phyloP scores from a whole-genome alignment of 345 rosid species.

The Aurinia saxatilis region DNA sequence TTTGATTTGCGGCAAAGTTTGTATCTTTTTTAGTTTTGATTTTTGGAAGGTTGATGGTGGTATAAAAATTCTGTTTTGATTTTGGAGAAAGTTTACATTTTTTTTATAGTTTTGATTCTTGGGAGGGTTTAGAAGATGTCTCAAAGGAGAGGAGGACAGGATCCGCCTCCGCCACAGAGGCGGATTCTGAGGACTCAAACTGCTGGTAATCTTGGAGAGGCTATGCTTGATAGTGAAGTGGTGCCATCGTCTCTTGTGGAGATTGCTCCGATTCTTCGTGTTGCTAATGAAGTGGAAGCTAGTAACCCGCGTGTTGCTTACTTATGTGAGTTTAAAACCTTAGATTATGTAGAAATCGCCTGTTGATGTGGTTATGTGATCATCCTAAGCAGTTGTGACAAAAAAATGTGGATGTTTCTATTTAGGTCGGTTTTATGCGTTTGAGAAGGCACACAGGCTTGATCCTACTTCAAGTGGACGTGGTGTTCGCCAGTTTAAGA shows the following conservation, averaged over 20 bases:
- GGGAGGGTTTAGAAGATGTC: conserved; percentile 31
- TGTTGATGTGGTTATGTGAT: not conserved
- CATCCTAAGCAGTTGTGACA: not conserved
- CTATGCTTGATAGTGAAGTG: conserved; percentile 54
- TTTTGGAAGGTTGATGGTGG: not conserved
- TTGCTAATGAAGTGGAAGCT: conserved; percentile 55
- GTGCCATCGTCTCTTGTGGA: conserved; percentile 55
- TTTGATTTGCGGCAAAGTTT: not conserved
- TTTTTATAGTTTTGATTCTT: not conserved
- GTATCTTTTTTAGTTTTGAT: not conserved
- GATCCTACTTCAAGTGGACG: conserved; percentile 81
- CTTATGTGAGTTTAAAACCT: conserved; percentile 39
- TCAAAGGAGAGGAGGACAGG: conserved; percentile 32
- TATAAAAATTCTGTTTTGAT: too few species aligned
- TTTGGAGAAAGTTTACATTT: too few species aligned
- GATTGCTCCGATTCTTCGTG: conserved; percentile 59
- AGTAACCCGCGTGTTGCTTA: conserved; percentile 51
- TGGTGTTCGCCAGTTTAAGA: conserved; percentile 82
- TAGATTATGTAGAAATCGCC: too few species aligned
- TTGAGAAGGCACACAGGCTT: conserved; percentile 69
- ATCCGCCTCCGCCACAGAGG: conserved; percentile 38
- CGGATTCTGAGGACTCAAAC: conserved; percentile 56
- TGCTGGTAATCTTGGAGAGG: conserved; percentile 48
- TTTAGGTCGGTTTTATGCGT: conserved; percentile 76
- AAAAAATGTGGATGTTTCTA: not conserved